These are phyloP conservation scores for Durio zibethinus DNA, from an alignment of 345 rosid species.

Conservation along the genomic window DNA sequence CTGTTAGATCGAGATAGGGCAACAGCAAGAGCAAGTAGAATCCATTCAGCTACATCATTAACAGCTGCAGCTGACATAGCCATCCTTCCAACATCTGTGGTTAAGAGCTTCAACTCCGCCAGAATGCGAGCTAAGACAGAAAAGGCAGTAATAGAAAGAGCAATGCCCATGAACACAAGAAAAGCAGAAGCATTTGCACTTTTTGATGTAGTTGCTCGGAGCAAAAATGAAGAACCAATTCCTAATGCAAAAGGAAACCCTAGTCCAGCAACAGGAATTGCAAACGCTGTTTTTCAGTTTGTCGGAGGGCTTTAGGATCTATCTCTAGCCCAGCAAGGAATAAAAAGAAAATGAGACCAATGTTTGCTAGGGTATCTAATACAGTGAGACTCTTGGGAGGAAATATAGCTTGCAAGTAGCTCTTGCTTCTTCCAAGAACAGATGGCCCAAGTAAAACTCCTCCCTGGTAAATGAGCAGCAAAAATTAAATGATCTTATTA, in stretches of 20 bases:
- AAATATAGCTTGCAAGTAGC: slow-evolving; percentile 45
- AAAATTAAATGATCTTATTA: not conserved
- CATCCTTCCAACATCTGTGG: slow-evolving; percentile 67
- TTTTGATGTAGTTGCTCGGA: slow-evolving; percentile 23
- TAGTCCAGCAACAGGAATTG: slow-evolving; percentile 66
- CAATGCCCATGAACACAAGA: slow-evolving; percentile 80
- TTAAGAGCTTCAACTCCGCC: slow-evolving; percentile 80
- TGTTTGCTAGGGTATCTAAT: slow-evolving; percentile 65
- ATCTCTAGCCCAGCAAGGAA: slow-evolving; percentile 75
- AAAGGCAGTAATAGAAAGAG: slow-evolving; percentile 76
- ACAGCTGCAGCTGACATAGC: slow-evolving; percentile 84
- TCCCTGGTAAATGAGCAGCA: slow-evolving; percentile 37
- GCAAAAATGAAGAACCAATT: slow-evolving; percentile 53
- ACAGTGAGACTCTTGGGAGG: slow-evolving; percentile 60
- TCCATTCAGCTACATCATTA: slow-evolving; percentile 78
- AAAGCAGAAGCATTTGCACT: slow-evolving; percentile 34
- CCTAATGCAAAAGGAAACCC: slow-evolving; percentile 62
- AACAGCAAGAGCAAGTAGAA: slow-evolving; percentile 76
- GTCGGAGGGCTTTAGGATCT: slow-evolving; percentile 48
- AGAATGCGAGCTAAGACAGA: slow-evolving; percentile 81
- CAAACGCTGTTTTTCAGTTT: slow-evolving; percentile 55
- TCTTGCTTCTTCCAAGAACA: slow-evolving; percentile 54
- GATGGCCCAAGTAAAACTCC: slow-evolving; percentile 82
- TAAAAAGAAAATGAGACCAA: slow-evolving; percentile 69
- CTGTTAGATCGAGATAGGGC: slow-evolving; percentile 48